Conservation (phyloP, 768 basidiomycete genomes). For the Saitozyma sp. region DNA sequence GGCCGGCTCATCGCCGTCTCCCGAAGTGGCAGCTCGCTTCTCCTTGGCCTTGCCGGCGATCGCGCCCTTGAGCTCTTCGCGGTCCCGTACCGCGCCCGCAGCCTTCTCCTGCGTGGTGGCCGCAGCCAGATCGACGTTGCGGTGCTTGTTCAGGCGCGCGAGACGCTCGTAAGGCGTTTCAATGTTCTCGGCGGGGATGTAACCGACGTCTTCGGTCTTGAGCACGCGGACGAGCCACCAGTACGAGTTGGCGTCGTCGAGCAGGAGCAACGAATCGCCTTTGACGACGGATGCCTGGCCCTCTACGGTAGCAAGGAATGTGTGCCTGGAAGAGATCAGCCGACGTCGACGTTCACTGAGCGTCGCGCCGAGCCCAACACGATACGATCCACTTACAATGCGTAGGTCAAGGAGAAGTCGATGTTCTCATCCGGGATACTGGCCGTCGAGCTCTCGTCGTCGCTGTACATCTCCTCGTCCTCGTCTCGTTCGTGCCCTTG, state of each 20-base stretch:
- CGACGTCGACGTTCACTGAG: not conserved
- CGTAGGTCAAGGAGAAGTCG: slow-evolving; percentile 52
- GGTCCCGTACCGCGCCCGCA: slow-evolving; percentile 31
- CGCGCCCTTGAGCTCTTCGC: slow-evolving; percentile 26
- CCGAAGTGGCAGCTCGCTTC: slow-evolving; percentile 17
- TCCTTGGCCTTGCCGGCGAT: slow-evolving; percentile 34
- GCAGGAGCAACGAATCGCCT: slow-evolving; percentile 90
- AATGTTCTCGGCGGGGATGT: slow-evolving; percentile 98
- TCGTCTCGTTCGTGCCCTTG: slow-evolving; percentile 58
- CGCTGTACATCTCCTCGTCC: slow-evolving; percentile 41
- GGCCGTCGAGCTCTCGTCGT: slow-evolving; percentile 40
- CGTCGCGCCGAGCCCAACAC: not conserved
- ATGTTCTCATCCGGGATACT: slow-evolving; percentile 53
- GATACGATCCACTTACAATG: slow-evolving; percentile 41
- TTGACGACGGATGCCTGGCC: slow-evolving; percentile 99
- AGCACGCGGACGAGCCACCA: slow-evolving; percentile 99
- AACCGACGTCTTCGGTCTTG: slow-evolving; percentile 97
- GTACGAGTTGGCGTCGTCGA: slow-evolving; percentile 98
- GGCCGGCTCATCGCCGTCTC: slow-evolving; percentile 14
- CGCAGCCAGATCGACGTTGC: slow-evolving; percentile 73
- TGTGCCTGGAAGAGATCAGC: slow-evolving; percentile 65
- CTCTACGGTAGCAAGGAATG: slow-evolving; percentile 95
- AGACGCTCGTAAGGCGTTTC: slow-evolving; percentile 97
- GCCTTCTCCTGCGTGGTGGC: slow-evolving; percentile 40
- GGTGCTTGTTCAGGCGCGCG: slow-evolving; percentile 91